Base-by-base conservation (phyloP, 352 stramenopile genomes). In the Globisporangium cylindrosporum region DNA sequence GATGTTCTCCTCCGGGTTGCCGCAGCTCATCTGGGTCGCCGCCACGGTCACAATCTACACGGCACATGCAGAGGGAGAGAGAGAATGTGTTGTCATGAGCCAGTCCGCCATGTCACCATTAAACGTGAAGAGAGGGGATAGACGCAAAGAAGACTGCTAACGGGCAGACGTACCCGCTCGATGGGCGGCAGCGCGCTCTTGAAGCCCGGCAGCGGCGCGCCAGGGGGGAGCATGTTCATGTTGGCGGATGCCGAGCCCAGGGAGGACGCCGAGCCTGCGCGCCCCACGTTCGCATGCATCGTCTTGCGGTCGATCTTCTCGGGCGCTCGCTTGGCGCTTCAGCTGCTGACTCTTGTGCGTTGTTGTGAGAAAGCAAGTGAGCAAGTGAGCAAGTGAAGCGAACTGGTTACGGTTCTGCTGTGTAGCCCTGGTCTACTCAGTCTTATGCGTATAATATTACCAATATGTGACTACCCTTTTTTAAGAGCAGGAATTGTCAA, bases 1-100 rank as follows among this genome's bases (percentile, higher is more conserved):
- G 68, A 97, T 93, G 67, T 98, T 98, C 59, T 96, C 85, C 61
- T 95, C 85, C 15, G 81, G 84, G 71, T 91, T 93, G 18, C 85
- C 79, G 56, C 86, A 95, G 74, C 86, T 92, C 87, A 96, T 95
- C 66, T 96, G 89, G 36, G 89, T 96, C 22, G 89, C 89, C 8
- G 89, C 89, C 27, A 96, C 89, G 15, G 89, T 96, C 74, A 95
- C 81, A 34, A 90, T 80, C 87, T 94, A 61, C 38, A 56, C 20
- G 59, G 32, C 6, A 27, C 24, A 32, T 32, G n/a, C 10, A 43
- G 20, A 41, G 36, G 18, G 7, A 60, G 10, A 38, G 27, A 41
- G 4, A 60, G n/a, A 41, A 8, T 4, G 34, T 14, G 34, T 18
- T 3, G 2, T 22, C 43, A 51, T 22, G 18, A 51, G 15, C 43